These are phyloP conservation scores for Diaporthe longicolla DNA, from an alignment of 2,329 filamentous ascomycete genomes.

Conservation along the genomic window DNA sequence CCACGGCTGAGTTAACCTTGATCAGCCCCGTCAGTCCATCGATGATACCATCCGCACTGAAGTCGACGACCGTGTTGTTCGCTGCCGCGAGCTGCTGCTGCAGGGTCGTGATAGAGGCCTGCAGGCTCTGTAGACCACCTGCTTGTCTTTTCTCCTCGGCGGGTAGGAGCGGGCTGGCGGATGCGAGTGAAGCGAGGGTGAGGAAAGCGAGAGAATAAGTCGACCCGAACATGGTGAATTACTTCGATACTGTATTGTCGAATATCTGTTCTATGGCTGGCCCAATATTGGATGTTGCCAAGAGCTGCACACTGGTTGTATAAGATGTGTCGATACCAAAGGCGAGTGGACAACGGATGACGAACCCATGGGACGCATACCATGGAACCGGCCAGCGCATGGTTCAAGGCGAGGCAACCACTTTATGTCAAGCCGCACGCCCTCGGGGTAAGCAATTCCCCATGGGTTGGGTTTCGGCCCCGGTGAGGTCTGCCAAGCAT, in stretches of 20 bases:
- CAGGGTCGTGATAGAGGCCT: background rate
- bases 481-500: constrained; percentile 28
- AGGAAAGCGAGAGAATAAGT: constrained; percentile 11
- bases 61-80: constrained; percentile 21
- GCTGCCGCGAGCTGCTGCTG: constrained; percentile 11
- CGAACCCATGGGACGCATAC: constrained; percentile 12
- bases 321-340: background rate
- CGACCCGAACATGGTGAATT: constrained; percentile 28
- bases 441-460: constrained; percentile 22
- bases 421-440: constrained; percentile 19
- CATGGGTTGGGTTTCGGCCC: constrained; percentile 11
- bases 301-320: constrained; percentile 6
- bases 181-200: constrained; percentile 12
- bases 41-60: constrained; percentile 9
- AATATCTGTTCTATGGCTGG: background rate
- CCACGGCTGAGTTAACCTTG: constrained; percentile 32
- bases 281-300: constrained; percentile 1
- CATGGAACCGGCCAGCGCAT: background rate
- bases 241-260: background rate
- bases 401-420: constrained; percentile 14
- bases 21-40: constrained; percentile 24
- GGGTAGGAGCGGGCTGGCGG: background rate
- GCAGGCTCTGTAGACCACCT: background rate
- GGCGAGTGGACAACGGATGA: constrained; percentile 1
- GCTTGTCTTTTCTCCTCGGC: constrained; percentile 7